A percentile compares a stretch with the other conserved stretches of the same genome.
These are phyloP conservation scores for Polygonum maritimum DNA, from an alignment of 148 eudicot genomes.

Conservation along the genomic window DNA sequence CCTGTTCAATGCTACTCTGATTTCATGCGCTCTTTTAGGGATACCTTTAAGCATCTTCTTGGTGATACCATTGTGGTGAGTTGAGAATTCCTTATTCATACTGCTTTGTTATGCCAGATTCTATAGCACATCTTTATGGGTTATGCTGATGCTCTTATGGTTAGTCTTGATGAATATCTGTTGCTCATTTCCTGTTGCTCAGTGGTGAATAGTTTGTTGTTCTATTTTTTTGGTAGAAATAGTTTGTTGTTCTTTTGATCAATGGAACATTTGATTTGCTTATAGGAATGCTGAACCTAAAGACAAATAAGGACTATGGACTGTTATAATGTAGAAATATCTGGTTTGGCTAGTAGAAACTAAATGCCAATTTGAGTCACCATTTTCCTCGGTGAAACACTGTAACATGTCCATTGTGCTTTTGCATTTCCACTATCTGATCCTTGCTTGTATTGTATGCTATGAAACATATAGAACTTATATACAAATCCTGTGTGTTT, in stretches of 20 bases:
- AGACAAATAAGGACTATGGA: background rate
- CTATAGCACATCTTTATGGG: background rate
- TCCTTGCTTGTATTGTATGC: background rate
- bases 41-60: slow-evolving; percentile 40
- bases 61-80: slow-evolving; percentile 65
- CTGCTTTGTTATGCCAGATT: background rate
- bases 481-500: background rate
- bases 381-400: background rate
- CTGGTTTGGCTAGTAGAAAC: background rate
- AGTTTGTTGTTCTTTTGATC: background rate
- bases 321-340: background rate
- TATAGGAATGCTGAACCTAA: background rate
- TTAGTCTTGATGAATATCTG: background rate
- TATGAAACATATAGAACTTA: background rate
- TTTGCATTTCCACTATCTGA: background rate
- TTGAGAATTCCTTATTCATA: background rate
- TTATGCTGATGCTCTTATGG: too few relatives aligned
- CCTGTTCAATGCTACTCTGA: slow-evolving; percentile 72
- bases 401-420: too few relatives aligned
- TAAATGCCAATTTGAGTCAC: too few relatives aligned
- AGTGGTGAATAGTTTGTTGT: too few relatives aligned
- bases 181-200: background rate
- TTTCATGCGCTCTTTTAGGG: slow-evolving; percentile 70
- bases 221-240: too few relatives aligned
- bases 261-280: background rate